Percentiles rank a stretch among this genome's conserved stretches.
These are phyloP conservation scores for Trifolium subterraneum DNA, from an alignment of 306 rosid genomes.

Conservation along the genomic window DNA sequence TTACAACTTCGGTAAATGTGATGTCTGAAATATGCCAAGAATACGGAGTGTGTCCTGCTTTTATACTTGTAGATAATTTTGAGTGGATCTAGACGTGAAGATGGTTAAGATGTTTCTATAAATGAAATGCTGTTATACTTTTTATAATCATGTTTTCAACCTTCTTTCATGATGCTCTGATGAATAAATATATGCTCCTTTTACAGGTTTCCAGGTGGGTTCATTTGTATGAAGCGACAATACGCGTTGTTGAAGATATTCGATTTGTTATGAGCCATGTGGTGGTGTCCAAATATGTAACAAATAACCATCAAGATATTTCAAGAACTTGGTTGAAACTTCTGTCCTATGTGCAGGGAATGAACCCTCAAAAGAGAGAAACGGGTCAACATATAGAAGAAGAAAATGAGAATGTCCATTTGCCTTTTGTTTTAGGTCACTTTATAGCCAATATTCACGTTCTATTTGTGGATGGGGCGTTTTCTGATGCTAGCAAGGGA, in stretches of 20 bases:
- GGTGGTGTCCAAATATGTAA: conserved; percentile 72
- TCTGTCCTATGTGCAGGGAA: conserved; percentile 85
- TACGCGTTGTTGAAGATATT: conserved; percentile 91
- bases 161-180: conserved; percentile 29
- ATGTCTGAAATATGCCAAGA: conserved; percentile 19
- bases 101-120: conserved; percentile 9
- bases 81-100: conserved; percentile 13
- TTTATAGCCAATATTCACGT: conserved; percentile 79
- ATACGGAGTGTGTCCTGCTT: neutral
- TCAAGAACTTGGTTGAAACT: conserved; percentile 88
- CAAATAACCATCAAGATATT: conserved; percentile 77
- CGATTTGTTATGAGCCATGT: conserved; percentile 94
- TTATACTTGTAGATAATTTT: conserved; percentile 24
- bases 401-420: conserved; percentile 73
- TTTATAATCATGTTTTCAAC: conserved; percentile 20
- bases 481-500: conserved; percentile 64
- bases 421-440: conserved; percentile 76
- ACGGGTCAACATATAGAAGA: conserved; percentile 84
- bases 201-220: conserved; percentile 76
- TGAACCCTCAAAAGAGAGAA: conserved; percentile 94
- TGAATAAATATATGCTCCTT: conserved; percentile 30
- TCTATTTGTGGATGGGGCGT: conserved; percentile 86
- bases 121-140: conserved; percentile 22
- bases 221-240: conserved; percentile 65
- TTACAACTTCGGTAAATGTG: conserved; percentile 21